These are phyloP conservation scores for Amaranthus tricolor DNA, from an alignment of 179 eudicot species.

Conservation along the genomic window DNA sequence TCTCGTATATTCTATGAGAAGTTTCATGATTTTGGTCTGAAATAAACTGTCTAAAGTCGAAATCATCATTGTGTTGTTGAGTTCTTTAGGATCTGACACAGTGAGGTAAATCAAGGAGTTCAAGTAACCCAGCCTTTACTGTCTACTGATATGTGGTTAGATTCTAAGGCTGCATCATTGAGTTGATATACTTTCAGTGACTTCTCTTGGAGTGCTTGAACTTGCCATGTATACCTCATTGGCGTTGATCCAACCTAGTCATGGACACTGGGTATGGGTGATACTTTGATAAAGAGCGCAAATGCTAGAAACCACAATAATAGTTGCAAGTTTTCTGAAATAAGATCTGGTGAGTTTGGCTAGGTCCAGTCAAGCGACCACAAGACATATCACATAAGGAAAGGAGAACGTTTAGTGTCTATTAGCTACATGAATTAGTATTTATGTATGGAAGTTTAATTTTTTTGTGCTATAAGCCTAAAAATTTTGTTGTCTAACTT, in stretches of 20 bases:
- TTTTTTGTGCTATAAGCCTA: neutral
- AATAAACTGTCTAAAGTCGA: too few species aligned
- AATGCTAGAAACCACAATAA: neutral
- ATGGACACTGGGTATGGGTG: neutral
- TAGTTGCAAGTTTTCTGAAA: too few species aligned
- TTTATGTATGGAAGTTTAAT: neutral
- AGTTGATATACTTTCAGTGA: neutral
- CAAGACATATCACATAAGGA: neutral
- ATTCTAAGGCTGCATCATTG: neutral
- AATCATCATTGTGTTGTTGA: too few species aligned
- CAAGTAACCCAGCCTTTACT: too few species aligned
- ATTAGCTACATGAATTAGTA: neutral
- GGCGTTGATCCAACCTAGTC: neutral
- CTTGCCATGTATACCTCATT: neutral
- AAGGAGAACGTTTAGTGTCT: neutral
- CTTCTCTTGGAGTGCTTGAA: neutral
- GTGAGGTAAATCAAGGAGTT: too few species aligned
- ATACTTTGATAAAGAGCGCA: neutral
- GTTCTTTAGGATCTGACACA: too few species aligned
- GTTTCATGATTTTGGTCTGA: neutral
- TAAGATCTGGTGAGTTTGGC: neutral
- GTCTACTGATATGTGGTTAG: too few species aligned
- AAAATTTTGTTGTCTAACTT: neutral
- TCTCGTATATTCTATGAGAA: neutral
- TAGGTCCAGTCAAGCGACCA: neutral